Evolutionary conservation across 208 protist genomes (phyloP), one percentile per base, ranked within the genome.

Genomic region (Trypanosoma brucei): DNA sequence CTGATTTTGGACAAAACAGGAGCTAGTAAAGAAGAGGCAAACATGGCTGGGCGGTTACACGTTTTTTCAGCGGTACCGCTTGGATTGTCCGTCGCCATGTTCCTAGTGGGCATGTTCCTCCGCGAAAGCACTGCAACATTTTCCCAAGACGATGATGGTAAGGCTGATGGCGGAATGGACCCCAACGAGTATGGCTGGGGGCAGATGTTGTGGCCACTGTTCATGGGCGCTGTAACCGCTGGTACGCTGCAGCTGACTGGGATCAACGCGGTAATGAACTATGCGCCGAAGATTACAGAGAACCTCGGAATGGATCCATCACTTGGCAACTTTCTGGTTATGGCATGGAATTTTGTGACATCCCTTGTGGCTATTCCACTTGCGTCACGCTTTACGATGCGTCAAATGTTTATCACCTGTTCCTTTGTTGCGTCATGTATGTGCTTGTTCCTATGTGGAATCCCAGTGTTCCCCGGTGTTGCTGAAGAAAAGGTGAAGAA

Each of bases 241-340:
- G 72, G 79, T 33, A 84, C 87, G 55, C 65, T 81, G 57, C 87
- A 91, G 66, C 65, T 94, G 70, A 94, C 88, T 36, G 88, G 88
- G 42, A 90, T 92, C 64, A 92, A 92, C 64, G 84, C 85, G 49
- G 73, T 92, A 36, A 91, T 90, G 83, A 91, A 89, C 74, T 94
- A 92, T 73, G 83, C 88, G 34, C 84, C 84, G 35, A 82, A 68
- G 36, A 92, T 94, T 61, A 91, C 84, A 75, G 63, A 68, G 38
- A 78, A 66, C 48, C 68, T 89, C 46, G 80, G 83, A 39, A 64
- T 91, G 34, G 72, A 71, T 2, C 76, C 84, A 38, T 77, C 92
- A 2, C 64, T 84, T 11, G 88, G 88, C 40, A 94, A 90, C 72
- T 81, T 91, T 58, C 54, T 87, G 38, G 81, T 94, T 48, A 92